Base-by-base conservation (phyloP, 768 basidiomycete genomes). In the Kwoniella botswanensis region DNA sequence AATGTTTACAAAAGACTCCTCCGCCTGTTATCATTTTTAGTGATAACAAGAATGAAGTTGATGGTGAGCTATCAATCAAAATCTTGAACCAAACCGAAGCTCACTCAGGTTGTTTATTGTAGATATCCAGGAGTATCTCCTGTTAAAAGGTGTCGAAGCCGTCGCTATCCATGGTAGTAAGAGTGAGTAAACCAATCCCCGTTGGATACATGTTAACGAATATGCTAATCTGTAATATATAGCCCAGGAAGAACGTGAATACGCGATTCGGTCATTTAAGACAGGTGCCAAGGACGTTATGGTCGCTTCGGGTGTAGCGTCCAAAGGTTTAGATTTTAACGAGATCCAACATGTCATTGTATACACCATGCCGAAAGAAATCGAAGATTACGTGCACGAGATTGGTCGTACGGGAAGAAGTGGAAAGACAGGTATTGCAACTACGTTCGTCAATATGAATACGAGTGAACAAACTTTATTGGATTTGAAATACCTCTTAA, bases 11-110 rank as follows among this genome's bases (percentile, higher is more conserved):
- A 82, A 99, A 98, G 86, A 99, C 97, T 0, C 91, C 97, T 0
- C 97, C 97, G 7, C 97, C 97, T 1, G 94, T 96, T 60, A 97
- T 98, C 84, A 88, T 98, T 68, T 99, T 99, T 83, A 94, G 92
- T 74, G 97, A 99, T 82, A 98, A 96, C 86, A 99, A 99, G 87
- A 98, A 99, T 81, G 97, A 99, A 82, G 97, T 99, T n/a, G 97
- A 99, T 80, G 95, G 94, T 94, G 74, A 77, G 88, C 71, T 21
- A 3, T 18, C 22, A 17, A 12, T 29, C 9, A 13, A 17, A 26
- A 43, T 43, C 22, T 35, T 59, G 21, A 50, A 50, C 18, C 44
- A 44, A 63, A 24, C 46, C 21, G 9, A 15, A 58, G 57, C 13
- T 35, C 13, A 35, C 24, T 24, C 13, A 18, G 13, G 13, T 41